Evolutionary conservation across 164 flowering plant genomes (phyloP).

Genomic region (Chimonanthus praecox): DNA sequence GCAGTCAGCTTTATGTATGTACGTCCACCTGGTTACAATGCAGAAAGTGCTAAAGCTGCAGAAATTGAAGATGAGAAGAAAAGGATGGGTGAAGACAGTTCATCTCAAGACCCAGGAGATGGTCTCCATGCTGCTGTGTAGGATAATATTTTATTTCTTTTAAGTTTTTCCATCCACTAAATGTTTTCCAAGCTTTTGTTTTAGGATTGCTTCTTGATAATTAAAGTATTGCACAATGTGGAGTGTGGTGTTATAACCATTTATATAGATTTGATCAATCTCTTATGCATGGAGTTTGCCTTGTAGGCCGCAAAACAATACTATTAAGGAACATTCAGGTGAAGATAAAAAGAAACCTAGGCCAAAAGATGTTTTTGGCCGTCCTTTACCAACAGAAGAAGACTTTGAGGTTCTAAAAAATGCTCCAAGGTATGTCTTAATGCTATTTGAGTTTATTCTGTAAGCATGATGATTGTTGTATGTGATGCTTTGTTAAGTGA

Average conservation of each 20-base stretch:
- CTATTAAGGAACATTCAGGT: slow-evolving; percentile 11
- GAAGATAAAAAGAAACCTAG: slow-evolving; percentile 62
- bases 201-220: neutral
- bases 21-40: slow-evolving; percentile 95
- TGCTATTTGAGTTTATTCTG: neutral
- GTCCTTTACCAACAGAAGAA: slow-evolving; percentile 85
- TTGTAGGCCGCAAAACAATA: slow-evolving; percentile 31
- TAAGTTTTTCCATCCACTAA: neutral
- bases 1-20: slow-evolving; percentile 99
- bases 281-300: neutral
- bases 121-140: neutral
- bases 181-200: neutral
- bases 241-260: neutral
- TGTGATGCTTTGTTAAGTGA: too few relatives aligned
- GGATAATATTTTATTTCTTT: neutral
- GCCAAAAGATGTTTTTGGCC: slow-evolving; percentile 90
- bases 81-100: slow-evolving; percentile 25
- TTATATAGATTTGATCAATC: neutral
- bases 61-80: slow-evolving; percentile 69
- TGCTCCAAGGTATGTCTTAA: slow-evolving; percentile 64
- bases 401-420: slow-evolving; percentile 80
- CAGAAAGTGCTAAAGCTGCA: slow-evolving; percentile 98
- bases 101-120: slow-evolving; percentile 21
- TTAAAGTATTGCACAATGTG: neutral
- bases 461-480: too few relatives aligned